Percentiles rank a stretch among this genome's conserved stretches.
These are phyloP conservation scores for Staphylotrichum longicolle DNA, from an alignment of 495 filamentous ascomycete species.

Conservation along the genomic window DNA sequence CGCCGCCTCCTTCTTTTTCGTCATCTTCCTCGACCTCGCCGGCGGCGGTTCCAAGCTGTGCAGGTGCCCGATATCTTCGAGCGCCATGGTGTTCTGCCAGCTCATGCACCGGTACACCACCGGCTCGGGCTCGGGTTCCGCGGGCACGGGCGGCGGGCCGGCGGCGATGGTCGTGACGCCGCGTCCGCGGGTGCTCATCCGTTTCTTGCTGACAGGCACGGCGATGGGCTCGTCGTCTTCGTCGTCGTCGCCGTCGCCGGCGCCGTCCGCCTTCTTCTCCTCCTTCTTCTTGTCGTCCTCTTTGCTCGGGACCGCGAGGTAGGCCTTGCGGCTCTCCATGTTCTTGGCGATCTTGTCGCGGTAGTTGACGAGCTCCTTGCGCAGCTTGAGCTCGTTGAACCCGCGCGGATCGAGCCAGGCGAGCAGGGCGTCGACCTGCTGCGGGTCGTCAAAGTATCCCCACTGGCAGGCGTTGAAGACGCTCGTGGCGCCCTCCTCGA, in stretches of 20 bases:
- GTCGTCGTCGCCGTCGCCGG: neutral
- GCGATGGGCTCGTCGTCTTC: neutral
- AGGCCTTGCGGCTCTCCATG: slow-evolving; percentile 75
- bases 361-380: slow-evolving; percentile 78
- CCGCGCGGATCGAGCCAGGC: slow-evolving; percentile 86
- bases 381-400: slow-evolving; percentile 74
- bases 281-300: slow-evolving; percentile 49
- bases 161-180: slow-evolving; percentile 25
- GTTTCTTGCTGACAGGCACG: slow-evolving; percentile 42
- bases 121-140: slow-evolving; percentile 52
- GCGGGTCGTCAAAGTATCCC: slow-evolving; percentile 84
- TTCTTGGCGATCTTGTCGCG: slow-evolving; percentile 71
- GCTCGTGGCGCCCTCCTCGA: slow-evolving; percentile 80
- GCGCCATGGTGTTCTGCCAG: slow-evolving; percentile 79
- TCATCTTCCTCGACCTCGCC: slow-evolving; percentile 58
- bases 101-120: slow-evolving; percentile 65
- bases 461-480: slow-evolving; percentile 77
- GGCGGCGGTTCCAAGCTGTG: slow-evolving; percentile 76
- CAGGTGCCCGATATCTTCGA: slow-evolving; percentile 74
- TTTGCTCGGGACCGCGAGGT: slow-evolving; percentile 54
- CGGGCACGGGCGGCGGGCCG: neutral
- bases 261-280: neutral
- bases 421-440: slow-evolving; percentile 71
- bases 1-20: slow-evolving; percentile 35
- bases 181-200: slow-evolving; percentile 69